Conservation (phyloP, 805 yeast genomes). For the Spathaspora gorwiae region DNA sequence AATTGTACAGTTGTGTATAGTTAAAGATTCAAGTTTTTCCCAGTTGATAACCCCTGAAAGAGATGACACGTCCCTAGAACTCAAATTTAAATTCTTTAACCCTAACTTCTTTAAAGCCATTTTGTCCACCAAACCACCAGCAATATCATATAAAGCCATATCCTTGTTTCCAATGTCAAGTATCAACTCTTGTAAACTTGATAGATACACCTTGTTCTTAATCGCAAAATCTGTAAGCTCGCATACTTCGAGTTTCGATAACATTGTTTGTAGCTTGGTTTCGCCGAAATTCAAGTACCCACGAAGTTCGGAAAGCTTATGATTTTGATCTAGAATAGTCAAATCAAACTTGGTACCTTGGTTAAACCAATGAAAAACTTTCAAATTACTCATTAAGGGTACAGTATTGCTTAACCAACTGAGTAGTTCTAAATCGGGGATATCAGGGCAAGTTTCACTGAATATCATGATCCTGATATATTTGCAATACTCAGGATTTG, state of each 20-base stretch:
- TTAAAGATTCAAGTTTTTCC: not conserved
- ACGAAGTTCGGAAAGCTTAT: not conserved
- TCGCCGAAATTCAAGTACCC: not conserved
- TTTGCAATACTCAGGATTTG: conserved; percentile 9
- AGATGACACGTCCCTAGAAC: not conserved
- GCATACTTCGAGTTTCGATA: not conserved
- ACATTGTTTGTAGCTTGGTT: too few species aligned
- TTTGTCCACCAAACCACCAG: not conserved
- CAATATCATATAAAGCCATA: too few species aligned
- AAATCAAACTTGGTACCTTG: not conserved
- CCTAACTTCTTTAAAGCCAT: not conserved
- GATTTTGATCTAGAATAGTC: not conserved
- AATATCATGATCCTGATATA: conserved; percentile 12
- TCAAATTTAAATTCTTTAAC: not conserved
- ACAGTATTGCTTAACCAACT: conserved; percentile 12
- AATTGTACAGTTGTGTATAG: conserved; percentile 1
- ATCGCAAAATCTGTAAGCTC: not conserved
- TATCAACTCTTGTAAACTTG: not conserved
- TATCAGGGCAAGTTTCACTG: conserved; percentile 16
- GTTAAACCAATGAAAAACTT: conserved; percentile 3
- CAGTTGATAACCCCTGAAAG: not conserved
- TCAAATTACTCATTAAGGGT: conserved; percentile 8
- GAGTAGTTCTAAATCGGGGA: conserved; percentile 19
- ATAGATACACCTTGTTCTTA: not conserved
- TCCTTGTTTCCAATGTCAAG: not conserved